phyloP scores from a whole-genome alignment of 208 protist species.

The Leishmania aethiopica region DNA sequence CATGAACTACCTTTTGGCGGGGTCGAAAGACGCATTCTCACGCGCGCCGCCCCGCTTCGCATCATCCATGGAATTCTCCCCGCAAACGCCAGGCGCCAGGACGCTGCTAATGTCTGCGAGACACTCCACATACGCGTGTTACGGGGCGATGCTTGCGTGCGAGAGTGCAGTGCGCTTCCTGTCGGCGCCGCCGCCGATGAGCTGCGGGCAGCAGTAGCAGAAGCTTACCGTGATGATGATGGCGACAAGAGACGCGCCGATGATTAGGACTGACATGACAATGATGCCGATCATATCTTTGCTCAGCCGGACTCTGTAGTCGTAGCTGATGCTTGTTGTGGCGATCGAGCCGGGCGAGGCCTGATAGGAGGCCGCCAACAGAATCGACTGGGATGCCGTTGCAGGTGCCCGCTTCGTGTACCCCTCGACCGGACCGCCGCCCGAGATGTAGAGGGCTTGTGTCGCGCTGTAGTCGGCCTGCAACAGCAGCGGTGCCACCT shows the following conservation, averaged over 20 bases:
- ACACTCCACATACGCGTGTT: neutral
- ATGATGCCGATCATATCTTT: conserved; percentile 29
- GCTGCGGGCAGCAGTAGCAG: conserved; percentile 35
- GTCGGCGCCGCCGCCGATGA: neutral
- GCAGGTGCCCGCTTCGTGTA: neutral
- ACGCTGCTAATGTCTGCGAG: neutral
- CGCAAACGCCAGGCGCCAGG: neutral
- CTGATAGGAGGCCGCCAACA: neutral
- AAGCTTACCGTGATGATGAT: conserved; percentile 15
- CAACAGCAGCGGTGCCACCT: conserved; percentile 24
- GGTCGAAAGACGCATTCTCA: neutral
- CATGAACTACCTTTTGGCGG: neutral
- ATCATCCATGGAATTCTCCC: neutral
- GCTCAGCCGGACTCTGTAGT: conserved; percentile 14
- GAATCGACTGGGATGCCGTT: neutral
- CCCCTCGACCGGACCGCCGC: neutral
- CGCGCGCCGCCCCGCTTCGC: neutral
- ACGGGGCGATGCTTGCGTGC: neutral
- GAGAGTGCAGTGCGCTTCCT: neutral
- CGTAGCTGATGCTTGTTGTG: conserved; percentile 15
- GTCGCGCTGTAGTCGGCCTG: conserved; percentile 28
- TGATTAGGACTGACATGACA: conserved; percentile 32
- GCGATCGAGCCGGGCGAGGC: conserved; percentile 1
- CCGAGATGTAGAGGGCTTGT: conserved; percentile 14
- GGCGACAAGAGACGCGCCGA: conserved; percentile 27